A percentile compares a stretch with the other conserved stretches of the same genome.
Conservation (phyloP, 2,329 filamentous ascomycete genomes). For the Pseudocercospora pini-densiflorae region DNA sequence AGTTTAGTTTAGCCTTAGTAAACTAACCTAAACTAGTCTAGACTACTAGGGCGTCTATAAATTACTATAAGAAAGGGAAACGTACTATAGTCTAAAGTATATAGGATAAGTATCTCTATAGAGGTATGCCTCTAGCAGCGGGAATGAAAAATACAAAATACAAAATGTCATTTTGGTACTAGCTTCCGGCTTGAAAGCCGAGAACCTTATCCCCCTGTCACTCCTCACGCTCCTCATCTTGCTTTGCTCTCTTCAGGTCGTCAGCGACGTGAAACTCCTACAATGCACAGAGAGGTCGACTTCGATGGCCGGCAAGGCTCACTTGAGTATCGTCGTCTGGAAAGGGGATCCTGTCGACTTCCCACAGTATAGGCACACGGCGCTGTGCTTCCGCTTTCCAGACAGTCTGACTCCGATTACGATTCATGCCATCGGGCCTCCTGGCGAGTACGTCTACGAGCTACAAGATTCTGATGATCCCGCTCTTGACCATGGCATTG, state of each 20-base stretch:
- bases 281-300: not conserved
- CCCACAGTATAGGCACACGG: slow-evolving; percentile 21
- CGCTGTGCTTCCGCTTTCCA: slow-evolving; percentile 19
- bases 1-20: no score
- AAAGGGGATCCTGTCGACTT: slow-evolving; percentile 19
- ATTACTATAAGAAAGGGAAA: no score
- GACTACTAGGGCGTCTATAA: no score
- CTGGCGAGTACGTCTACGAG: slow-evolving; percentile 16
- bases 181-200: no score
- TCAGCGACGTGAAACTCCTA: not conserved
- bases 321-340: slow-evolving; percentile 15
- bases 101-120: no score
- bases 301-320: not conserved
- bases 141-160: no score
- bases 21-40: no score
- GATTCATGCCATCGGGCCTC: slow-evolving; percentile 12
- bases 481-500: not conserved
- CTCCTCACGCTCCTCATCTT: not conserved
- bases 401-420: slow-evolving; percentile 6
- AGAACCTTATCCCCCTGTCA: not conserved
- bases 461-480: slow-evolving; percentile 1
- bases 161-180: no score
- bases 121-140: no score
- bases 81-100: no score
- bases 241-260: not conserved